Percentiles rank a stretch among this genome's conserved stretches.
These are phyloP conservation scores for Saposhnikovia divaricata DNA, from an alignment of 129 eudicot species.

Conservation along the genomic window DNA sequence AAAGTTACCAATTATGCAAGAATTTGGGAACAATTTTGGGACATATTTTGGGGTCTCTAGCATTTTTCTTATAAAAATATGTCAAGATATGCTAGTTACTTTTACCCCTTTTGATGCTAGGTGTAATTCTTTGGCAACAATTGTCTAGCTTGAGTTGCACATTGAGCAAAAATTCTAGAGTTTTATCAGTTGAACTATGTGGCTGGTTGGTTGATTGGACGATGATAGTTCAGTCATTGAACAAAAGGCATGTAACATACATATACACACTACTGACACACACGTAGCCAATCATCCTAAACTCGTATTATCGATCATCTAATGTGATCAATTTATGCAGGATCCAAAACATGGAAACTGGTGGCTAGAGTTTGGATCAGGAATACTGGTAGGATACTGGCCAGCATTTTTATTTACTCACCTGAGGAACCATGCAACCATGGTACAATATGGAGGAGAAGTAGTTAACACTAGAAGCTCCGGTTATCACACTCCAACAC, in stretches of 20 bases:
- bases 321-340: conserved; percentile 18
- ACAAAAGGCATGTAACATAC: no score
- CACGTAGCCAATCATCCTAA: background rate
- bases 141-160: background rate
- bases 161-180: background rate
- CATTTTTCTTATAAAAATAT: no score
- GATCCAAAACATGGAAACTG: conserved; percentile 96
- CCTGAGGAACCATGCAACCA: conserved; percentile 64
- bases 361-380: conserved; percentile 93
- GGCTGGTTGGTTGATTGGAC: background rate
- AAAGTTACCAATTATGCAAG: no score
- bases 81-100: background rate
- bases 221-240: background rate
- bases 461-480: conserved; percentile 44
- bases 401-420: conserved; percentile 78
- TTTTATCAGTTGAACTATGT: background rate
- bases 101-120: background rate
- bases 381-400: conserved; percentile 84
- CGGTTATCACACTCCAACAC: conserved; percentile 65
- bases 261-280: no score
- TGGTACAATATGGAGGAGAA: conserved; percentile 95
- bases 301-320: background rate
- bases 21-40: no score
- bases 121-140: background rate
- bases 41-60: no score